Percentiles rank a stretch among this genome's conserved stretches.
Evolutionary conservation across 176 grass and related monocot species (phyloP).

Genomic region (Elaeis guineensis): DNA sequence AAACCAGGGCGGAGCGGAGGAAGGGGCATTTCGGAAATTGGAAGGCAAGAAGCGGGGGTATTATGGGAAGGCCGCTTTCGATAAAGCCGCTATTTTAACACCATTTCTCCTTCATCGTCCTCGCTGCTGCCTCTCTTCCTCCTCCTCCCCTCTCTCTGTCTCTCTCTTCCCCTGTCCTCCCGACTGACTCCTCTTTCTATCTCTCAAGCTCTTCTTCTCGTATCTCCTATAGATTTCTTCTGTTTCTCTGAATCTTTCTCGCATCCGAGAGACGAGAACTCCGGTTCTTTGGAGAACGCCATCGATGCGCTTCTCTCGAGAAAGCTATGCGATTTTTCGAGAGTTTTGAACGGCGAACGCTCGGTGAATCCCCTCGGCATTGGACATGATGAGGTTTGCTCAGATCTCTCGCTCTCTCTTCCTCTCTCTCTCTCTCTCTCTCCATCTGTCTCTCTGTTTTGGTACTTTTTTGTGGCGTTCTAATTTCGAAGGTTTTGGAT

Average conservation of each 20-base stretch:
- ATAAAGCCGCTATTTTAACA: slow-evolving; percentile 47
- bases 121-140: slow-evolving; percentile 26
- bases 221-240: background rate
- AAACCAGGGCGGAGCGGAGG: too few species aligned
- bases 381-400: slow-evolving; percentile 55
- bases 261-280: background rate
- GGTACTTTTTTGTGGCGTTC: background rate
- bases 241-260: slow-evolving; percentile 10
- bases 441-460: background rate
- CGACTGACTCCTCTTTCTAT: too few species aligned
- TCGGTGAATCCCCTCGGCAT: slow-evolving; percentile 31
- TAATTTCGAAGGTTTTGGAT: background rate
- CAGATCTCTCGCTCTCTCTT: slow-evolving; percentile 2
- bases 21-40: too few species aligned
- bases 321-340: slow-evolving; percentile 34
- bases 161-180: slow-evolving; percentile 20
- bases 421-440: background rate
- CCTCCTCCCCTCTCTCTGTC: slow-evolving; percentile 11
- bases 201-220: too few species aligned
- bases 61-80: slow-evolving; percentile 19
- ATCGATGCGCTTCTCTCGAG: slow-evolving; percentile 42
- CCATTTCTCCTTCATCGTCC: slow-evolving; percentile 23
- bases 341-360: slow-evolving; percentile 36
- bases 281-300: background rate
- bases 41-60: slow-evolving; percentile 6